Base-by-base conservation (phyloP, 2,329 filamentous ascomycete genomes). In the Ophiostoma quercus region DNA sequence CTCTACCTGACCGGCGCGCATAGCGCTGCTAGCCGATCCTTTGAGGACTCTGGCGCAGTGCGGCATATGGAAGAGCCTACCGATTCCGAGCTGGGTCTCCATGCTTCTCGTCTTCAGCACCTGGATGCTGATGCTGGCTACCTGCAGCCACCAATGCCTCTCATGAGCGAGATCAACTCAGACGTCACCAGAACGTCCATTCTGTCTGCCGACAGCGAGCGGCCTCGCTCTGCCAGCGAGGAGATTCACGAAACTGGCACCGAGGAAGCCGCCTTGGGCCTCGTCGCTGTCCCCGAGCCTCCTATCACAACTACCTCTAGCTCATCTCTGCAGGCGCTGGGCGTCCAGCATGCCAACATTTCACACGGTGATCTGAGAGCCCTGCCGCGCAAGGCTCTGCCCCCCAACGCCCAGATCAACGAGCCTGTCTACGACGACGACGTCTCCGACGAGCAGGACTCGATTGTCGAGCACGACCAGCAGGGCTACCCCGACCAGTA, bases 161-260 rank as follows among this genome's bases (percentile, higher is more conserved):
- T 97, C 72, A 90, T 91, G 79, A 97, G 94, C 79, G 92, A 92
- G 70, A 87, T 96, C 70, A 90, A 92, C 73, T 96, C 94, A 0
- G 94, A 97, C 68, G 79, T 97, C 69, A 98, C 94, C 0, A 86
- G 94, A 74, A 90, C 90, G 19, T 97, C 94, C 0, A 92, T 98
- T 69, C 80, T 95, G 22, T 95, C 94, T 5, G 91, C 92, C 39
- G 88, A 91, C 37, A 92, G 91, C 0, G 92, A 92, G 73, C 83
- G 88, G 68, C 90, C 91, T 19, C 84, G 85, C 66, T 92, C 90
- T 22, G 87, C 89, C 29, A 89, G 84, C 75, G 88, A 85, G 75
- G 86, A 85, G 79, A 83, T 79, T 5, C 72, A 70, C 29, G 66
- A 67, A 14, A 54, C 66, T 0, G 66, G 41, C 22, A 54, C 66